phyloP scores from a whole-genome alignment of 1,284 basidiomycete genomes.

The Meripilus lineatus region DNA sequence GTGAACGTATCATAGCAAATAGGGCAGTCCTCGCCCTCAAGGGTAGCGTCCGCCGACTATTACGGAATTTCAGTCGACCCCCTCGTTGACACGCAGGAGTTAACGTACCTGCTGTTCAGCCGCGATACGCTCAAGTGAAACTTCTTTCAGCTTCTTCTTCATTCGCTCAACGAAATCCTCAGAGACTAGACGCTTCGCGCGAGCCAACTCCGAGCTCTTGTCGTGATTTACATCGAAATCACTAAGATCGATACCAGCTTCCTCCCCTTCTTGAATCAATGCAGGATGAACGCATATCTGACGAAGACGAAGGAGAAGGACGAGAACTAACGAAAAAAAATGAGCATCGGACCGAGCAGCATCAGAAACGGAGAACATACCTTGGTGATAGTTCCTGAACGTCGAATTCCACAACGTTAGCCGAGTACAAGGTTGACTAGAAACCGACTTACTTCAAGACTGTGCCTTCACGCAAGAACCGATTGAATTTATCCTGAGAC shows the following conservation, averaged over 20 bases:
- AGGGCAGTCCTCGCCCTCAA: conserved; percentile 49
- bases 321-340: conserved; percentile 35
- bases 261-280: conserved; percentile 43
- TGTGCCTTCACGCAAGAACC: conserved; percentile 49
- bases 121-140: conserved; percentile 33
- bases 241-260: conserved; percentile 33
- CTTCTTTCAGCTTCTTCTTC: conserved; percentile 39
- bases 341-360: conserved; percentile 1
- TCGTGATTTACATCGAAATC: conserved; percentile 30
- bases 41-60: conserved; percentile 41
- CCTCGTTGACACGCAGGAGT: background rate
- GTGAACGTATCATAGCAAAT: conserved; percentile 47
- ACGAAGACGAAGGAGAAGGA: conserved; percentile 49
- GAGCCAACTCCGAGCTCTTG: conserved; percentile 13
- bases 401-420: background rate
- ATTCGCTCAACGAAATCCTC: conserved; percentile 44
- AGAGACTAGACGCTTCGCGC: conserved; percentile 40
- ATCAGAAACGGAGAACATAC: conserved; percentile 12
- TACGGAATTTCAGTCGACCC: conserved; percentile 1
- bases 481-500: conserved; percentile 55
- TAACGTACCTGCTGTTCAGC: conserved; percentile 45
- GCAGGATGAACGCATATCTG: conserved; percentile 54
- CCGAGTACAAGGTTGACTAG: background rate
- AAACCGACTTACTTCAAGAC: conserved; percentile 42
- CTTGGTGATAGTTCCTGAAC: conserved; percentile 46